A percentile compares a stretch with the other conserved stretches of the same genome.
These are phyloP conservation scores for Colletotrichum higginsianum DNA, from an alignment of 2,329 filamentous ascomycete species.

Conservation along the genomic window DNA sequence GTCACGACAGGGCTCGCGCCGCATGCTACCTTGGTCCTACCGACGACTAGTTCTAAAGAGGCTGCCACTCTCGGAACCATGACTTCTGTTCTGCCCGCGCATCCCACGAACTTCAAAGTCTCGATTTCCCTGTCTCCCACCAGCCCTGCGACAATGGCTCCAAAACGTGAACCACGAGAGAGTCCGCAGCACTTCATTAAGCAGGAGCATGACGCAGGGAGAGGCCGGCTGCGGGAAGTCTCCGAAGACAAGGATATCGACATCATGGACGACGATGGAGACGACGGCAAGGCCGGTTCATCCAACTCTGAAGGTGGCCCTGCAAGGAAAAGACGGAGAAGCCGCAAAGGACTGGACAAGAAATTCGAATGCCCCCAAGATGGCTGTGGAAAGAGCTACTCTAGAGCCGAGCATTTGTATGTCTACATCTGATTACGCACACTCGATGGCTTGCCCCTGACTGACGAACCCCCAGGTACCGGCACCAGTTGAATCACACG, in stretches of 20 bases:
- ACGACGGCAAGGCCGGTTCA: conserved; percentile 62
- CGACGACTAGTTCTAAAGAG: conserved; percentile 21
- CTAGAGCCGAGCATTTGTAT: conserved; percentile 94
- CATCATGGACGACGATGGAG: conserved; percentile 57
- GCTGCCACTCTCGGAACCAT: conserved; percentile 48
- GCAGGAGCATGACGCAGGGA: conserved; percentile 57
- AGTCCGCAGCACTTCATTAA: conserved; percentile 56
- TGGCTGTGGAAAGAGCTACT: conserved; percentile 96
- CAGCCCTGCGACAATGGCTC: conserved; percentile 58
- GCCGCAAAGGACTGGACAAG: conserved; percentile 85
- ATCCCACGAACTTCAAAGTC: conserved; percentile 56
- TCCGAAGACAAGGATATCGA: conserved; percentile 60
- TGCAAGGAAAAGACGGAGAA: conserved; percentile 75
- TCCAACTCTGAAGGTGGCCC: conserved; percentile 70
- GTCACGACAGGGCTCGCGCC: conserved; percentile 20
- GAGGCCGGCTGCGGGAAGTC: conserved; percentile 59
- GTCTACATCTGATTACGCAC: conserved; percentile 50
- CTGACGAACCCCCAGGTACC: conserved; percentile 68
- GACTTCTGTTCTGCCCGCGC: conserved; percentile 59
- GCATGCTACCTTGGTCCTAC: background rate
- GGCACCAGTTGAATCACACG: conserved; percentile 95
- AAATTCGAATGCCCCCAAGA: conserved; percentile 87
- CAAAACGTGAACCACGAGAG: conserved; percentile 56
- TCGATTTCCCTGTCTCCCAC: conserved; percentile 56
- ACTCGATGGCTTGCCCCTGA: background rate